Percentiles rank a stretch among this genome's conserved stretches.
phyloP scores from a whole-genome alignment of 805 yeast genomes.

The Barnettozyma sp. region DNA sequence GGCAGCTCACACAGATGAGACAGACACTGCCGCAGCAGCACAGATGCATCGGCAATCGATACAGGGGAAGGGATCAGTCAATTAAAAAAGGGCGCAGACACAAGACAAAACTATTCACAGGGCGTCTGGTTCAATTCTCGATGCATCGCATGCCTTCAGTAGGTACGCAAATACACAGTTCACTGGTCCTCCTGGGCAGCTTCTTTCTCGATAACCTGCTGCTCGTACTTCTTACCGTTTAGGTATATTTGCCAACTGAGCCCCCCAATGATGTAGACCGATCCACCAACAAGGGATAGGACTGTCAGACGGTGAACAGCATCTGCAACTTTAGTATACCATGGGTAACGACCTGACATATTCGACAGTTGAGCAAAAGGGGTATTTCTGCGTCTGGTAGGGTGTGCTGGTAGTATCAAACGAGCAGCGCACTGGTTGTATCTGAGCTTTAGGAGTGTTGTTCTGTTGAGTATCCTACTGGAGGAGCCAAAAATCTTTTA shows the following conservation, averaged over 20 bases:
- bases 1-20: too few species aligned
- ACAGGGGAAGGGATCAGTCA: too few species aligned
- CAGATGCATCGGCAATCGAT: too few species aligned
- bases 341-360: constrained; percentile 50
- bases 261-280: constrained; percentile 44
- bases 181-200: constrained; percentile 3
- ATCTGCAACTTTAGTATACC: constrained; percentile 72
- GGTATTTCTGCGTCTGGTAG: background rate
- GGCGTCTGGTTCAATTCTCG: background rate
- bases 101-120: constrained; percentile 6
- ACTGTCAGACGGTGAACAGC: constrained; percentile 69
- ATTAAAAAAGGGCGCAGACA: too few species aligned
- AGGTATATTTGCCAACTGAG: constrained; percentile 44
- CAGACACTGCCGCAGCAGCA: too few species aligned
- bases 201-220: constrained; percentile 20
- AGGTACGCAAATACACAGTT: background rate
- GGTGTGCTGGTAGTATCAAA: too few species aligned
- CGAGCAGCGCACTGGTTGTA: too few species aligned
- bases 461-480: too few species aligned
- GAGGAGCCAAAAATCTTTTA: too few species aligned
- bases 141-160: background rate
- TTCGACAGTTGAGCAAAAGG: too few species aligned
- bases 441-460: too few species aligned
- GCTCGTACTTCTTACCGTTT: constrained; percentile 46
- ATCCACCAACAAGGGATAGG: constrained; percentile 54